phyloP scores from a whole-genome alignment of 371 early-diverging fungal genomes.

The Apophysomyces trapeziformis region DNA sequence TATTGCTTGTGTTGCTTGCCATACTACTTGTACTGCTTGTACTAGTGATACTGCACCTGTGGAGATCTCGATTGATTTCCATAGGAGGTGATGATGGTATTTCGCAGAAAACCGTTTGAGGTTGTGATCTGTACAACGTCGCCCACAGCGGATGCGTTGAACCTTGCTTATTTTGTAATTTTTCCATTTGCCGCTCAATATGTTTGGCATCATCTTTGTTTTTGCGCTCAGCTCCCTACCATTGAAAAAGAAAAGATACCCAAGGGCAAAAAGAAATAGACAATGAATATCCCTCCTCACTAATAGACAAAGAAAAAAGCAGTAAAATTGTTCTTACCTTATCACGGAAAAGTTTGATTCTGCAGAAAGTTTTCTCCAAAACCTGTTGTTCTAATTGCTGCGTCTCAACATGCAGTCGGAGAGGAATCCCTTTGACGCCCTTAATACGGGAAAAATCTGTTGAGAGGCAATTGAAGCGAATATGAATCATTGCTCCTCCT shows the following conservation, averaged over 20 bases:
- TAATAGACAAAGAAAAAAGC: not conserved
- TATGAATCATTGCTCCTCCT: conserved; percentile 41
- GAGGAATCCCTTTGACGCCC: conserved; percentile 58
- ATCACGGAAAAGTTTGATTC: conserved; percentile 57
- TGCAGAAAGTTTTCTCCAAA: conserved; percentile 40
- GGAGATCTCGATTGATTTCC: not conserved
- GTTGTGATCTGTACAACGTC: conserved; percentile 36
- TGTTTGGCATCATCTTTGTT: conserved; percentile 66
- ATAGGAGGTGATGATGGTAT: conserved; percentile 19
- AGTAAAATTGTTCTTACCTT: conserved; percentile 30
- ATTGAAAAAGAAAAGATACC: not conserved
- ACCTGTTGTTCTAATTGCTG: conserved; percentile 14
- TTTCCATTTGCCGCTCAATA: conserved; percentile 60
- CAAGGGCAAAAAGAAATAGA: no score
- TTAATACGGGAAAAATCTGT: conserved; percentile 58
- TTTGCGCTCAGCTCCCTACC: conserved; percentile 64
- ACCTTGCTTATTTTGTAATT: conserved; percentile 47
- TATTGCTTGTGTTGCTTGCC: not conserved
- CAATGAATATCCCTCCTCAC: no score
- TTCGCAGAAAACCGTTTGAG: conserved; percentile 37
- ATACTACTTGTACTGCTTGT: not conserved
- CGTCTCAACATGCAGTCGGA: conserved; percentile 49
- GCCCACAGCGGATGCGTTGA: conserved; percentile 48
- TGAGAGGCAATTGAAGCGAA: conserved; percentile 55
- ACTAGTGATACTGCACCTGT: conserved; percentile 4